Conservation (phyloP, 768 basidiomycete genomes). For the Xerocomellus chrysenteron region DNA sequence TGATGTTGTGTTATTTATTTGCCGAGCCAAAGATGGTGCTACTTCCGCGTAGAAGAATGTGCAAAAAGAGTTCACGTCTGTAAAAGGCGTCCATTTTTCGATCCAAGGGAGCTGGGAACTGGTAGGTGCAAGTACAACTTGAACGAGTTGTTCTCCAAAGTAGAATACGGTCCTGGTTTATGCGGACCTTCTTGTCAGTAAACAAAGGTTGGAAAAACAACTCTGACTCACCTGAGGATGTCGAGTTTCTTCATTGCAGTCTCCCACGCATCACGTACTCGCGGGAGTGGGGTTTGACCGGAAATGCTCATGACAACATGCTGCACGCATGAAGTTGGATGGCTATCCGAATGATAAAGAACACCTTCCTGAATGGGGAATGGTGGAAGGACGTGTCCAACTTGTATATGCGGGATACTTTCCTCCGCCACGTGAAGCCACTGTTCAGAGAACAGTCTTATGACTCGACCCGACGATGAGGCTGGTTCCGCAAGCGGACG, state of each 20-base stretch:
- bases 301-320: slow-evolving; percentile 39
- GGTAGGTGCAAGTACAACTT: slow-evolving; percentile 24
- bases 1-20: slow-evolving; percentile 25
- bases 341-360: slow-evolving; percentile 39
- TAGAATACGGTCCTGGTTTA: slow-evolving; percentile 32
- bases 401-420: not conserved
- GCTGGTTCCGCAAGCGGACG: not conserved
- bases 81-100: slow-evolving; percentile 7
- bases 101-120: slow-evolving; percentile 16
- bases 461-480: not conserved
- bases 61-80: slow-evolving; percentile 18
- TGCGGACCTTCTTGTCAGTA: not conserved
- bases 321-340: slow-evolving; percentile 43
- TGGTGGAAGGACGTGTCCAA: slow-evolving; percentile 37
- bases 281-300: slow-evolving; percentile 15
- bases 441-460: slow-evolving; percentile 17
- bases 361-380: slow-evolving; percentile 50
- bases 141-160: slow-evolving; percentile 28
- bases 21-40: slow-evolving; percentile 20
- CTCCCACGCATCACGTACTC: slow-evolving; percentile 37
- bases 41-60: slow-evolving; percentile 21
- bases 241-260: slow-evolving; percentile 25
- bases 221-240: slow-evolving; percentile 26
- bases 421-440: slow-evolving; percentile 15
- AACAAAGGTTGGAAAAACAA: not conserved